phyloP scores from a whole-genome alignment of 495 filamentous ascomycete species.

The Rhypophila decipiens region DNA sequence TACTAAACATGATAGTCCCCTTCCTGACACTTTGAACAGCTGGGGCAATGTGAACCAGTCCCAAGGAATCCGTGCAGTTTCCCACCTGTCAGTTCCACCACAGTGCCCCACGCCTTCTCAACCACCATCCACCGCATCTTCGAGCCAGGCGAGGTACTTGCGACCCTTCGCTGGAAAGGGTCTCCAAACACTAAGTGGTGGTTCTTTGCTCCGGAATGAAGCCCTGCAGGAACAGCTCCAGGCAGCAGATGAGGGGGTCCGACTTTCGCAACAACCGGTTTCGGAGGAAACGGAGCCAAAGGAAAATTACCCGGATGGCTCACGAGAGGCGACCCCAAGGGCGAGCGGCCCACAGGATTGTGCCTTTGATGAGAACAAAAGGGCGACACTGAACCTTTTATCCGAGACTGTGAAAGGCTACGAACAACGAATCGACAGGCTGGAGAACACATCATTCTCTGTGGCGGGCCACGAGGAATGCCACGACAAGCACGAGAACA shows the following conservation, averaged over 20 bases:
- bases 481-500: slow-evolving; percentile 50
- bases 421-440: slow-evolving; percentile 48
- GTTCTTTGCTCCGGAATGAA: slow-evolving; percentile 22
- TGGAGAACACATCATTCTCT: slow-evolving; percentile 57
- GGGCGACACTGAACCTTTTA: slow-evolving; percentile 26
- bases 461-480: slow-evolving; percentile 51
- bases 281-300: too few species aligned
- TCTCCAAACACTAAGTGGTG: slow-evolving; percentile 39
- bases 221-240: slow-evolving; percentile 15
- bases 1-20: slow-evolving; percentile 24
- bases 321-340: slow-evolving; percentile 7
- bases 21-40: slow-evolving; percentile 44
- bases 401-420: slow-evolving; percentile 41
- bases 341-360: slow-evolving; percentile 8
- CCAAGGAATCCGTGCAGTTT: slow-evolving; percentile 20
- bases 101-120: slow-evolving; percentile 43
- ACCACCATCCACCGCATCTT: slow-evolving; percentile 39
- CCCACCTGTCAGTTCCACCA: slow-evolving; percentile 44
- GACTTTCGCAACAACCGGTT: too few species aligned
- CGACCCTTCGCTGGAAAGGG: slow-evolving; percentile 44
- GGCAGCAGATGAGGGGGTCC: slow-evolving; percentile 16
- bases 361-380: slow-evolving; percentile 6
- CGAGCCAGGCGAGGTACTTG: slow-evolving; percentile 37
- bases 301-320: too few species aligned
- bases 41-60: slow-evolving; percentile 40